These are phyloP conservation scores for Artemisia annua DNA, from an alignment of 129 eudicot genomes.

Conservation along the genomic window DNA sequence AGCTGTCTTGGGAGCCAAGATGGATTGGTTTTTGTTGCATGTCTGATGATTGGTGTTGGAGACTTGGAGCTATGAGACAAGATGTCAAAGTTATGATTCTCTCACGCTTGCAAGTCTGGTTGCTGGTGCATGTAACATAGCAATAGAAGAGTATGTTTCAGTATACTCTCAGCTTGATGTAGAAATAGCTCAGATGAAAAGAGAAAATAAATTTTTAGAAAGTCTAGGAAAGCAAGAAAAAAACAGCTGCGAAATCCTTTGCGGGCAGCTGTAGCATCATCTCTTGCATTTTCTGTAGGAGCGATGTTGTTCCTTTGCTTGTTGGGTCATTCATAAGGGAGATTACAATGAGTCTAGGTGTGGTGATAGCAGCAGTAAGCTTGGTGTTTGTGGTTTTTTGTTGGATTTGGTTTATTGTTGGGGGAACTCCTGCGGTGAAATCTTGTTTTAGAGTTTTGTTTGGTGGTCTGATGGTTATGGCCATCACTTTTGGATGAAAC, in stretches of 20 bases:
- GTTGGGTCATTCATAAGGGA: slow-evolving; percentile 47
- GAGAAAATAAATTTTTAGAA: slow-evolving; percentile 18
- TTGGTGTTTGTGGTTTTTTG: slow-evolving; percentile 28
- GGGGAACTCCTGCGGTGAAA: slow-evolving; percentile 42
- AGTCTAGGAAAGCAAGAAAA: not conserved
- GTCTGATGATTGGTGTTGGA: slow-evolving; percentile 36
- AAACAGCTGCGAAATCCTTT: slow-evolving; percentile 44
- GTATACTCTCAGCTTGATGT: slow-evolving; percentile 39
- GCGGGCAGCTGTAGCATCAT: slow-evolving; percentile 63
- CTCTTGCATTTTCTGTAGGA: slow-evolving; percentile 47
- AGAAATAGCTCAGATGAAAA: slow-evolving; percentile 33
- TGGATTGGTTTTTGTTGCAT: slow-evolving; percentile 33
- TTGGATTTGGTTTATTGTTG: slow-evolving; percentile 55
- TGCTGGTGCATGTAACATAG: slow-evolving; percentile 45
- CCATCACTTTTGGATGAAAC: slow-evolving; percentile 50
- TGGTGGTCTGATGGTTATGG: slow-evolving; percentile 73
- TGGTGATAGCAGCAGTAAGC: slow-evolving; percentile 51
- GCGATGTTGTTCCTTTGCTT: slow-evolving; percentile 58
- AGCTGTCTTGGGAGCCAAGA: slow-evolving; percentile 35
- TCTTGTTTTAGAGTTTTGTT: slow-evolving; percentile 49
- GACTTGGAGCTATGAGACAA: slow-evolving; percentile 25
- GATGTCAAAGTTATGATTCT: slow-evolving; percentile 34
- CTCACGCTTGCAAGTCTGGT: slow-evolving; percentile 31
- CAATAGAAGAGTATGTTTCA: slow-evolving; percentile 40
- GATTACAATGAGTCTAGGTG: slow-evolving; percentile 40